These are phyloP conservation scores for Lolium perenne DNA, from an alignment of 176 grass and related monocot genomes.

Conservation along the genomic window DNA sequence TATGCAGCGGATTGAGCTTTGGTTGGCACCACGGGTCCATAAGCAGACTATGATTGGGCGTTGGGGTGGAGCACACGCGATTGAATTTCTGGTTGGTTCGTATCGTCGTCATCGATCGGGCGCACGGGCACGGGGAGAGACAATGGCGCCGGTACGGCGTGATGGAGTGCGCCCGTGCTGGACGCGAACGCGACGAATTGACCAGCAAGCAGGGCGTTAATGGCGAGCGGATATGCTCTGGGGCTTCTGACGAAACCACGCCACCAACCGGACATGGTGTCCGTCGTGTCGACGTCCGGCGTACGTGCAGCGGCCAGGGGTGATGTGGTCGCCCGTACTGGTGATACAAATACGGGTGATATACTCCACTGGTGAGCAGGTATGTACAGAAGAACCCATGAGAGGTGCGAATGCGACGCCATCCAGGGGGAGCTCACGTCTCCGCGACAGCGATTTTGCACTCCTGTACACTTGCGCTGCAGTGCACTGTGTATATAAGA, in stretches of 20 bases:
- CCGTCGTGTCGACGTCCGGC: neutral
- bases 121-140: slow-evolving; percentile 1
- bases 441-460: neutral
- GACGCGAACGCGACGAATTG: slow-evolving; percentile 2
- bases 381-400: neutral
- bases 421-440: neutral
- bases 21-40: too few species aligned
- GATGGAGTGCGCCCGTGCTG: neutral
- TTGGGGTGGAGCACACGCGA: slow-evolving; percentile 15
- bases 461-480: neutral
- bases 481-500: neutral
- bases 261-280: slow-evolving; percentile 26
- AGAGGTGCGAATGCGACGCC: neutral
- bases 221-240: slow-evolving; percentile 20
- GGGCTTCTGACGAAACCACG: slow-evolving; percentile 19
- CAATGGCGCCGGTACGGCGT: neutral
- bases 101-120: neutral
- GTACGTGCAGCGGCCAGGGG: neutral
- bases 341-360: neutral
- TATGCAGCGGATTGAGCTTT: too few species aligned
- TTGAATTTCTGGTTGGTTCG: neutral
- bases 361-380: neutral
- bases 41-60: neutral
- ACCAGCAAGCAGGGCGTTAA: neutral
- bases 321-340: neutral